Base-by-base conservation (phyloP, 805 yeast genomes). In the Cyberlindnera lachancei region DNA sequence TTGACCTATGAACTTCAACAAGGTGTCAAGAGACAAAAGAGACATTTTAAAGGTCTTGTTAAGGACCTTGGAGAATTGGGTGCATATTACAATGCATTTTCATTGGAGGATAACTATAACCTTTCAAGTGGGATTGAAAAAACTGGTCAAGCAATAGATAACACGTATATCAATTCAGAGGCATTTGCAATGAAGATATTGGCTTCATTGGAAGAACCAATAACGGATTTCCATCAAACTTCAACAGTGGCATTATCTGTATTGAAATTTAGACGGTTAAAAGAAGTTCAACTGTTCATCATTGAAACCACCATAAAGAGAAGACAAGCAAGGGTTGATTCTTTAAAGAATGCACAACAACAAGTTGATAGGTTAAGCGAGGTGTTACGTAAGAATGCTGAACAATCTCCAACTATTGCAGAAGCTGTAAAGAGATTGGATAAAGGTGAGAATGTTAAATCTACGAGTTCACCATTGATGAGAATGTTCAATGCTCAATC, bases 121-220 rank as follows among this genome's bases (percentile, higher is more conserved):
- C 25, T 77, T 31, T 72, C 92, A 1, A 50, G 75, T 4, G 64
- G 76, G 3, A 67, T 85, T 38, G 97, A 92, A 51, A 75, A 76
- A 40, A 73, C 86, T 18, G 96, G 97, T 2, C 87, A 83, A 48
- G 80, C 87, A 1, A 77, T 84, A 41, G 97, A 92, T 54, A 70
- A 78, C 24, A 74, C 70, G 23, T 76, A 71, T 39, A 69, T 77
- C 14, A 70, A 75, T 15, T 52, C 66, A 7, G 70, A 66, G 36
- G 61, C 63, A 17, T 41, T 66, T 25, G 55, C 58, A 4, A 46
- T 45, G 35, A 63, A 63, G 23, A 41, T 65, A 12, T 42, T 55
- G 26, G 55, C 58, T 7, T 38, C 53, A 1, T 38, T 64, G 12
- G 63, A 59, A 37, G 70, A 65, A 36, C 66, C 66, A 11, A 39